Percentiles rank a stretch among this genome's conserved stretches.
These are phyloP conservation scores for Colletotrichum agaves DNA, from an alignment of 2,329 filamentous ascomycete species.

Conservation along the genomic window DNA sequence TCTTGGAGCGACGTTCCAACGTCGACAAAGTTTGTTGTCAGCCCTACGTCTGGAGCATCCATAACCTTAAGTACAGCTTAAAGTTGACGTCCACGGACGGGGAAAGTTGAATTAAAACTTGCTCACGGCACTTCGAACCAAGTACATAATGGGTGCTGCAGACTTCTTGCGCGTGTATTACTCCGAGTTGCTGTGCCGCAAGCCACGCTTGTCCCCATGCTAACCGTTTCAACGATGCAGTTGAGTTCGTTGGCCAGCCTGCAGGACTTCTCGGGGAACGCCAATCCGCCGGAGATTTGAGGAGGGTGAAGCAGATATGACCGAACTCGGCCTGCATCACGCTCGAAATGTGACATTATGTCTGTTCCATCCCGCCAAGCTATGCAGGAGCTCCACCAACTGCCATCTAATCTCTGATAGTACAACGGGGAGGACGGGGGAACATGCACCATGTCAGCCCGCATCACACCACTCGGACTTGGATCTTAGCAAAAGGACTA, in stretches of 20 bases:
- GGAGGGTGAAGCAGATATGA: neutral
- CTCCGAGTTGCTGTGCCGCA: neutral
- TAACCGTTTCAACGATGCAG: neutral
- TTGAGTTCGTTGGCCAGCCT: neutral
- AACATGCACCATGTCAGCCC: constrained; percentile 13
- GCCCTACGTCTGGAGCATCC: constrained; percentile 11
- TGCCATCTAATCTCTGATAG: neutral
- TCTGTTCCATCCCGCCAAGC: constrained; percentile 14
- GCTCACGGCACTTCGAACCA: neutral
- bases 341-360: constrained; percentile 9
- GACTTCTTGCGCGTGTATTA: neutral
- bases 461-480: constrained; percentile 13
- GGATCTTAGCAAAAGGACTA: neutral
- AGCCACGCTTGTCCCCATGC: neutral
- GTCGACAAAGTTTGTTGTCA: neutral
- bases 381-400: constrained; percentile 14
- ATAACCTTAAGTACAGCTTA: constrained; percentile 5
- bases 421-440: constrained; percentile 7
- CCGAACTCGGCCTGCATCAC: neutral
- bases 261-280: neutral
- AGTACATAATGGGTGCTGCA: neutral
- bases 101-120: neutral
- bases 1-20: neutral
- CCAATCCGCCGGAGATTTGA: constrained; percentile 15
- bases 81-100: neutral